Evolutionary conservation across 2,329 filamentous ascomycete genomes (phyloP), one percentile per base, ranked within the genome.

Genomic region (Neonectria punicea): DNA sequence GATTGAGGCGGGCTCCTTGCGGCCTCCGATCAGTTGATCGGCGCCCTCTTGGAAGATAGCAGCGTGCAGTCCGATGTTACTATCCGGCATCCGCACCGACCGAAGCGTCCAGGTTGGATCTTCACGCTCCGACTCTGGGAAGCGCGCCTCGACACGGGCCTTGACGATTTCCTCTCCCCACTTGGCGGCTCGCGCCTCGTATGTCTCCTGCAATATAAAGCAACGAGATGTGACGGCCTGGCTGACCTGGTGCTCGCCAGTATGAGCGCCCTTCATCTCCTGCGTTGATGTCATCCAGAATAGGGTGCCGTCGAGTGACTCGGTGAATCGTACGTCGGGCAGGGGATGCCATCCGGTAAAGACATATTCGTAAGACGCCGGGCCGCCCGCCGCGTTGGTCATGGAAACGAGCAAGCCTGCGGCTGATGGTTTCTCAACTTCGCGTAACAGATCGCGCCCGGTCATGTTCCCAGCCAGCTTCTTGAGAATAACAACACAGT

Each of bases 101-200:
- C 93, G 88, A 34, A 97, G 86, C 34, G 92, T 92, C 94, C 93
- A 98, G 71, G 87, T 89, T 16, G 90, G 86, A 63, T 91, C 88
- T 77, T 97, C 93, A 63, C 94, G 89, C 80, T 97, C 93, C n/a
- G 83, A 78, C 76, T 97, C 94, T 0, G 92, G 83, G 74, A 97
- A 97, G 11, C 94, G 88, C 6, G 90, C 92, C 79, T 98, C 95
- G 14, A 98, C 89, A 68, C 91, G 89, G 9, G 94, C 94, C 80
- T 95, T 97, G 53, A 90, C 89, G 13, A 98, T 85, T 69, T 98
- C 96, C 79, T 98, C 95, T 30, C 89, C 89, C 79, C 93, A 90
- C 66, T 91, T 92, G 18, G 85, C 82, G 1, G 92, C 93, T 76
- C 90, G 94, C 28, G 90, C 90, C 75, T 97, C 92, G 72, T 95